Conservation (phyloP, 2,329 filamentous ascomycete genomes). For the Xylariaceae sp. region DNA sequence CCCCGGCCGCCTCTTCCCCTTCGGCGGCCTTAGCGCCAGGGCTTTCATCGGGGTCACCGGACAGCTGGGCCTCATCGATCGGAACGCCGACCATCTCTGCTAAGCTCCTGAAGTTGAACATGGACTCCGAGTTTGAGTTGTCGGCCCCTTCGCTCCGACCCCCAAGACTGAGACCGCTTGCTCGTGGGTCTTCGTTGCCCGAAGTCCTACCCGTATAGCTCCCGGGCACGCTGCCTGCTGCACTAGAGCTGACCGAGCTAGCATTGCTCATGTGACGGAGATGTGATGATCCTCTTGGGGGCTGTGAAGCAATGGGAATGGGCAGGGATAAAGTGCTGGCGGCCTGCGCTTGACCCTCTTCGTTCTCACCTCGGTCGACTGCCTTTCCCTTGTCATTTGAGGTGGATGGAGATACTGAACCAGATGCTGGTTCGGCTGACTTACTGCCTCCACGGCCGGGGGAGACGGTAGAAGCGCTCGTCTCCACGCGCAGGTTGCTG, state of each 20-base stretch:
- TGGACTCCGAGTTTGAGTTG: conserved; percentile 65
- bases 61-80: conserved; percentile 45
- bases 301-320: conserved; percentile 49
- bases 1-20: conserved; percentile 32
- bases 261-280: conserved; percentile 84
- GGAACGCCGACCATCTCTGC: conserved; percentile 79
- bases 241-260: conserved; percentile 80
- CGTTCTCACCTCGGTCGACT: conserved; percentile 57
- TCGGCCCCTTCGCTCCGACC: conserved; percentile 53
- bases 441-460: conserved; percentile 36
- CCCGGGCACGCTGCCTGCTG: conserved; percentile 65
- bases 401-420: conserved; percentile 39
- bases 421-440: conserved; percentile 20
- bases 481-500: conserved; percentile 62
- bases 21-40: conserved; percentile 42
- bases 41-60: conserved; percentile 1
- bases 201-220: conserved; percentile 48
- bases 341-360: conserved; percentile 30
- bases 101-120: conserved; percentile 91
- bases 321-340: conserved; percentile 46
- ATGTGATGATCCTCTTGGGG: conserved; percentile 66
- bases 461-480: conserved; percentile 49
- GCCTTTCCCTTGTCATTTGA: conserved; percentile 68
- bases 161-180: conserved; percentile 57
- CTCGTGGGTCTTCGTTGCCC: conserved; percentile 52